These are phyloP conservation scores for Acanthamoeba triangularis DNA, from an alignment of 208 protist genomes.

Conservation along the genomic window DNA sequence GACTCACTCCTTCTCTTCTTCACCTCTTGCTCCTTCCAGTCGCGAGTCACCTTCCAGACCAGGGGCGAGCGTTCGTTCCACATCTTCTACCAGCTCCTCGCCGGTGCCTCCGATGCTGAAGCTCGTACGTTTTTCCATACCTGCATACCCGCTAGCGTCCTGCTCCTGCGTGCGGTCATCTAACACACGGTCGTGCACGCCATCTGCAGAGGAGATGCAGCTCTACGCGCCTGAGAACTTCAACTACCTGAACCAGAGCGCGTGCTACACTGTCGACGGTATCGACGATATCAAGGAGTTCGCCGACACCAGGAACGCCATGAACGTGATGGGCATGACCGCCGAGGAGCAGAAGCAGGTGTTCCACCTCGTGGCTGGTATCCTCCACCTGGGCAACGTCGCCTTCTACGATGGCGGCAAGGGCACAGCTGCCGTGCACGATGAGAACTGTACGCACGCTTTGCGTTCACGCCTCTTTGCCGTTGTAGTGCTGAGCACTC, in stretches of 20 bases:
- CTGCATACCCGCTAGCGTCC: background rate
- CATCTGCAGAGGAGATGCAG: constrained; percentile 43
- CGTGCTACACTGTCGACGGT: constrained; percentile 88
- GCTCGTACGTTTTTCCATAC: background rate
- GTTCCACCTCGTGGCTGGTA: constrained; percentile 86
- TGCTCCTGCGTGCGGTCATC: background rate
- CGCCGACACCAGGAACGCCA: constrained; percentile 91
- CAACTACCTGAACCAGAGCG: constrained; percentile 93
- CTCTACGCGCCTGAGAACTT: constrained; percentile 89
- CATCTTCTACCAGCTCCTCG: background rate
- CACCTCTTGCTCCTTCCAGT: constrained; percentile 61
- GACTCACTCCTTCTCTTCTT: background rate
- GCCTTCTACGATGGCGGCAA: constrained; percentile 89
- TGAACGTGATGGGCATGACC: constrained; percentile 94
- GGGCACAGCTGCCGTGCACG: constrained; percentile 82
- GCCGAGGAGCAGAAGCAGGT: constrained; percentile 85
- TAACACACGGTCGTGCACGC: background rate
- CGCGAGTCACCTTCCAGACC: constrained; percentile 87
- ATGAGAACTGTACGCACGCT: constrained; percentile 26
- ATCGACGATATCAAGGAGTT: constrained; percentile 95
- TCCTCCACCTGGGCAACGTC: constrained; percentile 93
- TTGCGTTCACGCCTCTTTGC: constrained; percentile 76
- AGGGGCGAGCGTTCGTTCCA: background rate
- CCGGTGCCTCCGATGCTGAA: constrained; percentile 17
- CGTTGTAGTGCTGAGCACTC: constrained; percentile 76